Evolutionary conservation across 371 early-diverging fungal species (phyloP).

Genomic region (Saksenaea oblongispora): DNA sequence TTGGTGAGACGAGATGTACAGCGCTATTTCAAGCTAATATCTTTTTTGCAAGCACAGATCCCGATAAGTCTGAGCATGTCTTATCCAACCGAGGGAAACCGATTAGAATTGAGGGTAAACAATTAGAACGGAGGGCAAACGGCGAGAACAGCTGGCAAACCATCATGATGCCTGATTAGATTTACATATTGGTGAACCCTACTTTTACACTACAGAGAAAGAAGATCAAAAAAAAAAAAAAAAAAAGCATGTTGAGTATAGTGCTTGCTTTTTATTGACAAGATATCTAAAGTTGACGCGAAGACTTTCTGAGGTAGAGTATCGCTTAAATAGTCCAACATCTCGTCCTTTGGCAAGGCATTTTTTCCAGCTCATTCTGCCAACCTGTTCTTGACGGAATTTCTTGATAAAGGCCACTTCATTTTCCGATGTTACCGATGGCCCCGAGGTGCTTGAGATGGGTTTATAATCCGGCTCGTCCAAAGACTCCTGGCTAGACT

Average conservation of each 20-base stretch:
- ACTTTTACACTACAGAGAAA: too few relatives aligned
- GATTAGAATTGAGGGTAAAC: too few relatives aligned
- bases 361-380: background rate
- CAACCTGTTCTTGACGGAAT: background rate
- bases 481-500: background rate
- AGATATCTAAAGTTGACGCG: constrained; percentile 1
- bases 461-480: background rate
- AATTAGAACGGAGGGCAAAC: too few relatives aligned
- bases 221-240: background rate
- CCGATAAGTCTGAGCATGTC: too few relatives aligned
- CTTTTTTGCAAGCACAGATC: too few relatives aligned
- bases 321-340: background rate
- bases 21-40: too few relatives aligned
- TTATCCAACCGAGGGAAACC: too few relatives aligned
- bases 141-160: too few relatives aligned
- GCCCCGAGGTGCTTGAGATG: background rate
- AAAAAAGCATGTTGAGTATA: background rate
- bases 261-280: background rate
- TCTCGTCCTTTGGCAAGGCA: background rate
- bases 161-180: too few relatives aligned
- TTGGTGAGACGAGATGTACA: too few relatives aligned
- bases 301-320: background rate
- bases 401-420: background rate
- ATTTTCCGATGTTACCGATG: background rate
- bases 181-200: too few relatives aligned